These are phyloP conservation scores for Abrus precatorius DNA, from an alignment of 306 rosid genomes.

Conservation along the genomic window DNA sequence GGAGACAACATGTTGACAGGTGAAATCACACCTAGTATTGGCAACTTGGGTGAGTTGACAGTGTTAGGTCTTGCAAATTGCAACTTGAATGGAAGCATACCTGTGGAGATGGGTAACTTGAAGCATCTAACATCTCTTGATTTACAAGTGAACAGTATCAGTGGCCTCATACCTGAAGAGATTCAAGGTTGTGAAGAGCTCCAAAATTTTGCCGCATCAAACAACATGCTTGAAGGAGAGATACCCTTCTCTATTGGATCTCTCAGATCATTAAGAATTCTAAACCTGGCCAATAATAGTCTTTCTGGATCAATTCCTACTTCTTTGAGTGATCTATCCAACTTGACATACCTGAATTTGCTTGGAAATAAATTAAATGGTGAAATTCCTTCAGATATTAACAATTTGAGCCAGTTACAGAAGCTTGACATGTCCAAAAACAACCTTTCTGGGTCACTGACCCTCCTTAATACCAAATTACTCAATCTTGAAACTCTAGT, in stretches of 20 bases:
- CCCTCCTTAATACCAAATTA: conserved; percentile 49
- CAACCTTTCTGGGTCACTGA: conserved; percentile 70
- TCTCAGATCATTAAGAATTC: conserved; percentile 61
- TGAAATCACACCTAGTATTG: conserved; percentile 64
- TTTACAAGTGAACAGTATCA: conserved; percentile 64
- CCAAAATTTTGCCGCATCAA: conserved; percentile 73
- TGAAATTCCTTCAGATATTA: conserved; percentile 70
- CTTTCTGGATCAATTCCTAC: conserved; percentile 77
- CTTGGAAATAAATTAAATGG: conserved; percentile 75
- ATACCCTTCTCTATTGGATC: conserved; percentile 67
- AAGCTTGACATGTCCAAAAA: conserved; percentile 77
- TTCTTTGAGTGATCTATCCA: conserved; percentile 58
- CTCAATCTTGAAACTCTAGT: conserved; percentile 64
- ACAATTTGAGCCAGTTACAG: conserved; percentile 63
- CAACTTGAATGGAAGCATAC: conserved; percentile 77
- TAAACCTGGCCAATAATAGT: conserved; percentile 83
- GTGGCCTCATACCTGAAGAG: conserved; percentile 71
- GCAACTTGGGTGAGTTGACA: conserved; percentile 69
- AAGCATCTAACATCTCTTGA: conserved; percentile 74
- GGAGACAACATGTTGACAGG: conserved; percentile 76
- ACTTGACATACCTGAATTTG: conserved; percentile 71
- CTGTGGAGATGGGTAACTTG: conserved; percentile 71
- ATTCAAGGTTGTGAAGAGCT: conserved; percentile 67
- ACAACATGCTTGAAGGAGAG: conserved; percentile 73
- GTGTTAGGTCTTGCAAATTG: conserved; percentile 72